These are phyloP conservation scores for Flaveria robusta DNA, from an alignment of 129 eudicot genomes.

Conservation along the genomic window DNA sequence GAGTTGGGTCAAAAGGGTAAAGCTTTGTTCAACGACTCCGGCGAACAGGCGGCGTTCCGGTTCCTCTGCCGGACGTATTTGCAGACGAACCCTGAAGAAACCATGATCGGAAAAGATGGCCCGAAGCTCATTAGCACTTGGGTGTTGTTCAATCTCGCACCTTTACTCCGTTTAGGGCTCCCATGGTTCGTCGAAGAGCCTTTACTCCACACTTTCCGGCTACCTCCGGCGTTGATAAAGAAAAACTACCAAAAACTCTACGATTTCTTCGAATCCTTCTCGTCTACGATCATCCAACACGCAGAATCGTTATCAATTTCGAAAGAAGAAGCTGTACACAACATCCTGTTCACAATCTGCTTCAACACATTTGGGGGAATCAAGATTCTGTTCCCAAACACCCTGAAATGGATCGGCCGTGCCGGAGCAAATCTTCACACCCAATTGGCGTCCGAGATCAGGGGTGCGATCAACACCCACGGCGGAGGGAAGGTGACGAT, in stretches of 20 bases:
- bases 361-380: conserved; percentile 89
- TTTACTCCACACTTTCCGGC: conserved; percentile 50
- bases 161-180: conserved; percentile 62
- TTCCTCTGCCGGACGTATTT: conserved; percentile 58
- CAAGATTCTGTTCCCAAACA: conserved; percentile 70
- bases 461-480: conserved; percentile 49
- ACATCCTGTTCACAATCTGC: conserved; percentile 71
- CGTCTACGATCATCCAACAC: conserved; percentile 46
- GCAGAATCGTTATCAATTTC: conserved; percentile 55
- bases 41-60: conserved; percentile 73
- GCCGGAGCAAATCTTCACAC: conserved; percentile 66
- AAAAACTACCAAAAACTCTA: conserved; percentile 60
- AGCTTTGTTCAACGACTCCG: conserved; percentile 53
- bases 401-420: conserved; percentile 76
- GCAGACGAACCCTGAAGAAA: conserved; percentile 57
- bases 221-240: conserved; percentile 61
- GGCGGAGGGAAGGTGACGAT: conserved; percentile 68
- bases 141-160: conserved; percentile 74
- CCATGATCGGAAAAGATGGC: conserved; percentile 59
- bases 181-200: conserved; percentile 66
- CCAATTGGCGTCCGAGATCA: conserved; percentile 61
- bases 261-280: conserved; percentile 58
- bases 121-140: conserved; percentile 64
- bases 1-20: conserved; percentile 59
- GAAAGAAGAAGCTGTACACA: conserved; percentile 71